Evolutionary conservation across 2,329 filamentous ascomycete species (phyloP).

Genomic region (Stagonosporopsis rhizophila): DNA sequence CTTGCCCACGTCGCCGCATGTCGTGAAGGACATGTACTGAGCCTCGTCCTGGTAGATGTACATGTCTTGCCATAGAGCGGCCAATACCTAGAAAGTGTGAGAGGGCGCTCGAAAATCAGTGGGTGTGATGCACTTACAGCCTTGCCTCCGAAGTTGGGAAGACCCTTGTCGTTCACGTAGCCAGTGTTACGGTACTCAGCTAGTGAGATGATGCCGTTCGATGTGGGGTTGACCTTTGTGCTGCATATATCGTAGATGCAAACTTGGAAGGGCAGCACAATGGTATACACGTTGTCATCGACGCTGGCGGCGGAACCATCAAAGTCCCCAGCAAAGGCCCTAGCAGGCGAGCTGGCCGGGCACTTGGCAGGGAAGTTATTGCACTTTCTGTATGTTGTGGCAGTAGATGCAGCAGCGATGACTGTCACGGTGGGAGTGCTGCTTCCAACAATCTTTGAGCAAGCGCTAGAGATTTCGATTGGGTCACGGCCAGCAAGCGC

Average conservation of each 20-base stretch:
- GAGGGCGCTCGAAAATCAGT: neutral
- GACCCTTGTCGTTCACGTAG: neutral
- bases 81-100: neutral
- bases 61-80: neutral
- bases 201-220: constrained; percentile 4
- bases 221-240: constrained; percentile 1
- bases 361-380: neutral
- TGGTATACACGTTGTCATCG: neutral
- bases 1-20: neutral
- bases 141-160: neutral
- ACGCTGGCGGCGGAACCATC: neutral
- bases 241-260: constrained; percentile 7
- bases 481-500: neutral
- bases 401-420: neutral
- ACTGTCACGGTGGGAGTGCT: neutral
- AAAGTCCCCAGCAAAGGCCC: neutral
- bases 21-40: neutral
- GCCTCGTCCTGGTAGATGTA: constrained; percentile 1
- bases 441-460: neutral
- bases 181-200: neutral
- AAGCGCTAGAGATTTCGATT: neutral
- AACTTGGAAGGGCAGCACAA: constrained; percentile 1
- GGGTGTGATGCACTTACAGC: neutral
- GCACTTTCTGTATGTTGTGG: neutral
- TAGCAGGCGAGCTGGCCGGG: neutral